These are phyloP conservation scores for Raddia guianensis DNA, from an alignment of 176 grass and related monocot genomes.

Conservation along the genomic window DNA sequence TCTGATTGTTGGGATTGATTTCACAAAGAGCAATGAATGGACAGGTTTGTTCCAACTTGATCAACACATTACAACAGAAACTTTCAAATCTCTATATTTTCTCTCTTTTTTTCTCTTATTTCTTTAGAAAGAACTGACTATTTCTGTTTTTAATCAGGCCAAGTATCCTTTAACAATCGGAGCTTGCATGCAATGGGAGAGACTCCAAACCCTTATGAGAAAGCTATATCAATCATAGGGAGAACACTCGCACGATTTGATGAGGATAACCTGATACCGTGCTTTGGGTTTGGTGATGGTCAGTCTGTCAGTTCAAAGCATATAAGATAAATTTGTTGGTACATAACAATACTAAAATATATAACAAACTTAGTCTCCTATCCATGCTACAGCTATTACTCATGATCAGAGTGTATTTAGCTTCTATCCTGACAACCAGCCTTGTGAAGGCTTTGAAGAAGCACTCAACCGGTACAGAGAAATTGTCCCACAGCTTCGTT, in stretches of 20 bases:
- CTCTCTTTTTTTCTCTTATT: neutral
- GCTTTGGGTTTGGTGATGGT: slow-evolving; percentile 81
- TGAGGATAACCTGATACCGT: slow-evolving; percentile 81
- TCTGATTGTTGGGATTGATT: slow-evolving; percentile 80
- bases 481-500: slow-evolving; percentile 62
- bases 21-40: slow-evolving; percentile 88
- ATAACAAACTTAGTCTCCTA: neutral
- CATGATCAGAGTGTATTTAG: slow-evolving; percentile 79
- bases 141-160: slow-evolving; percentile 48
- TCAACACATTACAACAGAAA: neutral
- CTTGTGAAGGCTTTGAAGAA: slow-evolving; percentile 77
- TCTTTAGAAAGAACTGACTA: slow-evolving; percentile 4
- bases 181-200: slow-evolving; percentile 65
- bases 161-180: slow-evolving; percentile 48
- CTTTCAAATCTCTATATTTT: neutral
- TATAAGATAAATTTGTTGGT: neutral
- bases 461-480: slow-evolving; percentile 70
- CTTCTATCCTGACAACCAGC: slow-evolving; percentile 66
- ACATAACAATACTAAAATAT: neutral
- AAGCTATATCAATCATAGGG: slow-evolving; percentile 78
- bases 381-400: slow-evolving; percentile 58
- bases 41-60: slow-evolving; percentile 48
- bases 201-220: slow-evolving; percentile 75
- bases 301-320: slow-evolving; percentile 32
- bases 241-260: slow-evolving; percentile 70